These are phyloP conservation scores for Pezicula rhizophila DNA, from an alignment of 2,329 filamentous ascomycete genomes.

Conservation along the genomic window DNA sequence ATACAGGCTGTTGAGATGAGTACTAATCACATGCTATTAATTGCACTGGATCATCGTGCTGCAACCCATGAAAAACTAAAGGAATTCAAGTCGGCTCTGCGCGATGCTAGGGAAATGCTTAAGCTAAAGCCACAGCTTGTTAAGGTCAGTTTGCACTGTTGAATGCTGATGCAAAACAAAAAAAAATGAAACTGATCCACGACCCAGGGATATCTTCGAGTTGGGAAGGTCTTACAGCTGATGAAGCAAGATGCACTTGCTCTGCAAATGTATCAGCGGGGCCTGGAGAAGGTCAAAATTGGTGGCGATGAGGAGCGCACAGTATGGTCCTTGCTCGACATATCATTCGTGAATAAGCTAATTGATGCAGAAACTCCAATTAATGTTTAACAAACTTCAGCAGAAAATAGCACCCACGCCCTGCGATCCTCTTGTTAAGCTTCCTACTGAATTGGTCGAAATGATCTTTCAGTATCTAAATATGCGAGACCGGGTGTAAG, in stretches of 20 bases:
- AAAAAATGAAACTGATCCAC: neutral
- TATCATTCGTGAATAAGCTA: neutral
- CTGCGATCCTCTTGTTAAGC: constrained; percentile 25
- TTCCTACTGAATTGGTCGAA: constrained; percentile 27
- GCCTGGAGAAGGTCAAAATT: constrained; percentile 26
- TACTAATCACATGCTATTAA: constrained; percentile 20
- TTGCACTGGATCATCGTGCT: constrained; percentile 27
- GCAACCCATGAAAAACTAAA: constrained; percentile 28
- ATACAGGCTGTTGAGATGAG: constrained; percentile 22
- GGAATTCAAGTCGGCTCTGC: constrained; percentile 20
- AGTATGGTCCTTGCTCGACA: constrained; percentile 9
- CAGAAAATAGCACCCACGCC: constrained; percentile 18
- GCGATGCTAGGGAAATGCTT: constrained; percentile 27
- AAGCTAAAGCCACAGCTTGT: constrained; percentile 23
- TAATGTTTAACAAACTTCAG: constrained; percentile 23
- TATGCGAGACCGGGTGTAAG: constrained; percentile 25
- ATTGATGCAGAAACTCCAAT: constrained; percentile 23
- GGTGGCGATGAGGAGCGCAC: constrained; percentile 21
- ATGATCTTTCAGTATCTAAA: constrained; percentile 24
- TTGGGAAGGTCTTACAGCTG: constrained; percentile 26
- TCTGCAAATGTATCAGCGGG: constrained; percentile 28
- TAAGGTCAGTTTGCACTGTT: constrained; percentile 15
- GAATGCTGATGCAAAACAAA: neutral
- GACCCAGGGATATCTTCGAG: constrained; percentile 27
- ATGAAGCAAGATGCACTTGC: constrained; percentile 23